A percentile compares a stretch with the other conserved stretches of the same genome.
Conservation (phyloP, 73 alveolate genomes). For the Tetrahymena borealis region DNA sequence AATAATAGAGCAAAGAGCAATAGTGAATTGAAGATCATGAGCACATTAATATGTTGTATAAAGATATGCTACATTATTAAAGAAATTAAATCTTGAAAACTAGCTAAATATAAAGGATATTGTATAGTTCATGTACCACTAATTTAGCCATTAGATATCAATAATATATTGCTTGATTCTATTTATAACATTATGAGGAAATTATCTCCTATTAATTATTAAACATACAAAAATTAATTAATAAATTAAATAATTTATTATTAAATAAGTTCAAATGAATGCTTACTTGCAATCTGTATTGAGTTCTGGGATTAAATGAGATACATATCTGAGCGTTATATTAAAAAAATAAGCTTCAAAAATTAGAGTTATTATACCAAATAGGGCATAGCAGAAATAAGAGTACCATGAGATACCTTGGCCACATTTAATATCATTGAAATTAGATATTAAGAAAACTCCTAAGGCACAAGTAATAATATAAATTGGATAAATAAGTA, state of each 20-base stretch:
- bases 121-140: background rate
- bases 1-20: background rate
- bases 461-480: background rate
- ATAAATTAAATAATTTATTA: too few relatives aligned
- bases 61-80: background rate
- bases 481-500: background rate
- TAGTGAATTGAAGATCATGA: background rate
- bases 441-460: background rate
- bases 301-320: background rate
- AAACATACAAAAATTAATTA: too few relatives aligned
- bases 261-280: too few relatives aligned
- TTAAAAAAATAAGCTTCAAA: background rate
- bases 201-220: background rate
- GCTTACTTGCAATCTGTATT: background rate
- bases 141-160: background rate
- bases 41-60: background rate
- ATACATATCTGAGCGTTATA: background rate
- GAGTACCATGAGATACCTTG: background rate
- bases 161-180: background rate
- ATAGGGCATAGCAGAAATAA: background rate
- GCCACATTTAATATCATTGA: background rate
- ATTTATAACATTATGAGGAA: background rate
- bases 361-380: background rate
- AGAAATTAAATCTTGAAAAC: background rate
- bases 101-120: background rate